phyloP scores from a whole-genome alignment of 495 filamentous ascomycete genomes.

The Recurvomyces mirabilis region DNA sequence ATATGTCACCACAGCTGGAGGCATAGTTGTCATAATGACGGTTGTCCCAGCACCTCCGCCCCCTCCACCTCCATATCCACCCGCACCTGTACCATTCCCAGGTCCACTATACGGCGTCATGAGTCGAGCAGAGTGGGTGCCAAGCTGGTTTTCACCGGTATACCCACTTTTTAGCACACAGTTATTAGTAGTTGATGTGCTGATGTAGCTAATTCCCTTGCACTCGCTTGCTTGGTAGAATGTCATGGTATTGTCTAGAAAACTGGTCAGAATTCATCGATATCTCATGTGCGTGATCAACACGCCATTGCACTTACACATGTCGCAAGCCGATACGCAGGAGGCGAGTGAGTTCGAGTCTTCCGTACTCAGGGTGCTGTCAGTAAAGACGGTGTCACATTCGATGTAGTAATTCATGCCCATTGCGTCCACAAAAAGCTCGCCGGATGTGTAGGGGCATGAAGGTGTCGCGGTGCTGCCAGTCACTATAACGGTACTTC shows the following conservation, averaged over 20 bases:
- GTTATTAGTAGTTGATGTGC: not conserved
- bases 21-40: conserved; percentile 1
- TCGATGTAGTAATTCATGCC: conserved; percentile 16
- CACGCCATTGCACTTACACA: too few relatives aligned
- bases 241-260: conserved; percentile 14
- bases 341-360: conserved; percentile 1
- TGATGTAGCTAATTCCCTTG: conserved; percentile 10
- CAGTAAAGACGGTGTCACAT: conserved; percentile 14
- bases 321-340: conserved; percentile 20
- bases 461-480: conserved; percentile 3
- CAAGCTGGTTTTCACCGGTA: not conserved
- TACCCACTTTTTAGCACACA: conserved; percentile 8
- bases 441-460: conserved; percentile 9
- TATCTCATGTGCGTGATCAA: too few relatives aligned
- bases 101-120: conserved; percentile 1
- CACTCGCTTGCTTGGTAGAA: conserved; percentile 12
- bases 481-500: not conserved
- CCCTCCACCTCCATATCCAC: not conserved
- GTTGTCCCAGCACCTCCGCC: not conserved
- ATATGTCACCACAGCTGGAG: conserved; percentile 1
- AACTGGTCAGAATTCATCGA: too few relatives aligned
- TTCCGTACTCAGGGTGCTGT: conserved; percentile 8
- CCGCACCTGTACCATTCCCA: conserved; percentile 2
- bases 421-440: not conserved
- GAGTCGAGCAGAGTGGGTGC: conserved; percentile 3